phyloP scores from a whole-genome alignment of 129 eudicot species.

The sunflower (Helianthus annuus) region HanXRQr2.0-SUNRISE NC_035446.2:9384347-9384846 shows the following conservation, averaged over 20 bases:
- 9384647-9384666: background rate
- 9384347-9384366: constrained; percentile 18
- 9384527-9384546: constrained; percentile 33
- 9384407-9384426: constrained; percentile 18
- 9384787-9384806: too few species aligned
- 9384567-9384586: constrained; percentile 45
- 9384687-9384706: background rate
- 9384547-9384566: constrained; percentile 20
- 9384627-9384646: background rate
- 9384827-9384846: too few species aligned
- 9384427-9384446: constrained; percentile 28
- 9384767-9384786: too few species aligned
- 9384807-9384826: too few species aligned
- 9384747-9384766: too few species aligned
- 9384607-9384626: background rate
- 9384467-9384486: constrained; percentile 15
- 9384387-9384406: constrained; percentile 19
- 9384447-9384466: constrained; percentile 38
- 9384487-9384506: constrained; percentile 31
- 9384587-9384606: constrained; percentile 47
- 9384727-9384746: too few species aligned
- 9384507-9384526: constrained; percentile 32
- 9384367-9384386: constrained; percentile 11
- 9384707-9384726: background rate
- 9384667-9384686: background rate